Conservation (phyloP, 129 eudicot genomes). For the Pseudognaphalium luteoalbum region DNA sequence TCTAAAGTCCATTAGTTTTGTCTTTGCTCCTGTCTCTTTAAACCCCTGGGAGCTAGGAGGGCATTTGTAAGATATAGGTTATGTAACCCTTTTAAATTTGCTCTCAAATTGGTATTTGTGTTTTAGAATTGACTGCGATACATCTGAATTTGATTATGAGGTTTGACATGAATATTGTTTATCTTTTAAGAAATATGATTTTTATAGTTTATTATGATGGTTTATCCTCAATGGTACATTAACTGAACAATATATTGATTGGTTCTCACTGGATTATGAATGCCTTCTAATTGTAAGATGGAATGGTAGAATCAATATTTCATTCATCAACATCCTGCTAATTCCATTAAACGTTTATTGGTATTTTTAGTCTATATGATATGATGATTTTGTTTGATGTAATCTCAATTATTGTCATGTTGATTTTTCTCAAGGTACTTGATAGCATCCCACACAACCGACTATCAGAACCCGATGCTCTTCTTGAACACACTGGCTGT, state of each 20-base stretch:
- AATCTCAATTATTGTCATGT: slow-evolving; percentile 13
- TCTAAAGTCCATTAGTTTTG: background rate
- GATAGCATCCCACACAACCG: slow-evolving; percentile 95
- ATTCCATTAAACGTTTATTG: background rate
- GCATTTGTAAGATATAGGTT: background rate
- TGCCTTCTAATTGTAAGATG: background rate
- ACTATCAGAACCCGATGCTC: slow-evolving; percentile 90
- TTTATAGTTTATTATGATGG: background rate
- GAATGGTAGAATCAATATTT: background rate
- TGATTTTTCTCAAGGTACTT: slow-evolving; percentile 57
- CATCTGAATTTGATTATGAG: slow-evolving; percentile 4
- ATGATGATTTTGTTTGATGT: background rate
- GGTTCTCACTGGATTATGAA: background rate
- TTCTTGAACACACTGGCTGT: slow-evolving; percentile 80
- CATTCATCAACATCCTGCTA: background rate
- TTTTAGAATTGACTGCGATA: background rate
- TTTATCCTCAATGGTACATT: background rate
- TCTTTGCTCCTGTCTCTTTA: background rate
- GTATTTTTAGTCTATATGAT: background rate
- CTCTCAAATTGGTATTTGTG: background rate
- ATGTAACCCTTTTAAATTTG: background rate
- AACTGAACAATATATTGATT: background rate
- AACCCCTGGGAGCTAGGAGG: background rate
- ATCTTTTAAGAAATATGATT: background rate
- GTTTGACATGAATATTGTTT: background rate